A percentile compares a stretch with the other conserved stretches of the same genome.
These are phyloP conservation scores for Panicum hallii DNA, from an alignment of 202 grass and related monocot species.

Conservation along the genomic window DNA sequence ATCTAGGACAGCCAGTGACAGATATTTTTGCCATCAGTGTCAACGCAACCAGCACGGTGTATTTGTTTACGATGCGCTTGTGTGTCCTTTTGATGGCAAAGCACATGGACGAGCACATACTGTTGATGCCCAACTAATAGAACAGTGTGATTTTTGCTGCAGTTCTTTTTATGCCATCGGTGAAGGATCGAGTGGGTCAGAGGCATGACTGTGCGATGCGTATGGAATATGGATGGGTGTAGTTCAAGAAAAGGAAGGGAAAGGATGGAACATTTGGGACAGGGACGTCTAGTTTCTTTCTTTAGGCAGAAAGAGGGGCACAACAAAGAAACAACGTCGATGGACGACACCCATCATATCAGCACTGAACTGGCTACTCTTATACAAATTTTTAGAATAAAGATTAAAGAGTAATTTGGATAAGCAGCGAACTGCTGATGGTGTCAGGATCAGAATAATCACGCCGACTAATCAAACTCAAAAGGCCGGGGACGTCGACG, in stretches of 20 bases:
- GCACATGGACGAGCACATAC: not conserved
- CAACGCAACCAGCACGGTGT: not conserved
- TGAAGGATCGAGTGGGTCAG: not conserved
- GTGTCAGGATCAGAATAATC: not conserved
- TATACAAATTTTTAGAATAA: not conserved
- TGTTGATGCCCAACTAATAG: not conserved
- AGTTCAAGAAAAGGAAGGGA: not conserved
- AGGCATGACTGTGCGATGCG: not conserved
- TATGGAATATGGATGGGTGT: not conserved
- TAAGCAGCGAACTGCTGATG: not conserved
- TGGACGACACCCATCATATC: not conserved
- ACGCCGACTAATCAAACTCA: not conserved
- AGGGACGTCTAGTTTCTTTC: not conserved
- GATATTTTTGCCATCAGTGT: not conserved
- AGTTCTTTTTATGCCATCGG: not conserved
- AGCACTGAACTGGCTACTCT: not conserved
- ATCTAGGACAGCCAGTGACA: not conserved
- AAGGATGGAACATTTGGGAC: conserved; percentile 6
- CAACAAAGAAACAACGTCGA: not conserved
- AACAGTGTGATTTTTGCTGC: not conserved
- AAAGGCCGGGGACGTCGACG: not conserved
- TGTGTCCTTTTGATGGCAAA: not conserved
- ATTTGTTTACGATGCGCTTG: not conserved
- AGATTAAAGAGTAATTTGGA: not conserved
- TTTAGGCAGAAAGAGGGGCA: not conserved